phyloP scores from a whole-genome alignment of 192 early-diverging fungal genomes.

The Backusella tarrabulga region DNA sequence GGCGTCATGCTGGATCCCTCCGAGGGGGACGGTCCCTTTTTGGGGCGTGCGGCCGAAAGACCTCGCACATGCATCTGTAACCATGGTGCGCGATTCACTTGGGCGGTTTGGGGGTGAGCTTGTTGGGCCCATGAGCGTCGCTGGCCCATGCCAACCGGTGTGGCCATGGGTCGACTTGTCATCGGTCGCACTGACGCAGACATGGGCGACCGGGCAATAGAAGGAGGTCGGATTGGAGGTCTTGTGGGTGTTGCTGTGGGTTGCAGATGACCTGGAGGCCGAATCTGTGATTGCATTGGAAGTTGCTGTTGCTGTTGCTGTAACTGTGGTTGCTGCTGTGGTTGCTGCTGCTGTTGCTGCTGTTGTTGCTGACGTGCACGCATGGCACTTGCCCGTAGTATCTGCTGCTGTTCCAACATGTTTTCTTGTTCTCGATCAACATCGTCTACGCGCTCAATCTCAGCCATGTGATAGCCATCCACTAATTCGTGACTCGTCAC shows the following conservation, averaged over 20 bases:
- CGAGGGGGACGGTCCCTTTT: not conserved
- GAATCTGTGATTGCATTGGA: not conserved
- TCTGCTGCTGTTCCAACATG: constrained; percentile 22
- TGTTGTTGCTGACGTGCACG: not conserved
- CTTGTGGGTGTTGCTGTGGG: not conserved
- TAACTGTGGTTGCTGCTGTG: not conserved
- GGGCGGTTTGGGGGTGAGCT: constrained; percentile 17
- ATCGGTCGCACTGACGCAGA: not conserved
- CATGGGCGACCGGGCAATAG: not conserved
- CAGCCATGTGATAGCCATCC: constrained; percentile 49
- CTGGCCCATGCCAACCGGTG: not conserved
- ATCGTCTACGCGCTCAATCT: constrained; percentile 46
- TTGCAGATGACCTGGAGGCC: not conserved
- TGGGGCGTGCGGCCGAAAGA: constrained; percentile 10
- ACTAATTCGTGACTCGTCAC: constrained; percentile 31
- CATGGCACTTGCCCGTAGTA: constrained; percentile 2
- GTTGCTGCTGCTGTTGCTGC: not conserved
- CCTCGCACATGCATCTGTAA: constrained; percentile 20
- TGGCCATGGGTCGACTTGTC: not conserved
- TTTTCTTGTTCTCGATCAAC: constrained; percentile 36
- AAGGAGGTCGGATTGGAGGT: not conserved
- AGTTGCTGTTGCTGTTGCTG: constrained; percentile 5
- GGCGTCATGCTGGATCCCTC: not conserved
- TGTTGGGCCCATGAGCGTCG: constrained; percentile 18
- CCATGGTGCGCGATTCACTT: constrained; percentile 3